These are phyloP conservation scores for Acidiella bohemica DNA, from an alignment of 495 filamentous ascomycete genomes.

Conservation along the genomic window DNA sequence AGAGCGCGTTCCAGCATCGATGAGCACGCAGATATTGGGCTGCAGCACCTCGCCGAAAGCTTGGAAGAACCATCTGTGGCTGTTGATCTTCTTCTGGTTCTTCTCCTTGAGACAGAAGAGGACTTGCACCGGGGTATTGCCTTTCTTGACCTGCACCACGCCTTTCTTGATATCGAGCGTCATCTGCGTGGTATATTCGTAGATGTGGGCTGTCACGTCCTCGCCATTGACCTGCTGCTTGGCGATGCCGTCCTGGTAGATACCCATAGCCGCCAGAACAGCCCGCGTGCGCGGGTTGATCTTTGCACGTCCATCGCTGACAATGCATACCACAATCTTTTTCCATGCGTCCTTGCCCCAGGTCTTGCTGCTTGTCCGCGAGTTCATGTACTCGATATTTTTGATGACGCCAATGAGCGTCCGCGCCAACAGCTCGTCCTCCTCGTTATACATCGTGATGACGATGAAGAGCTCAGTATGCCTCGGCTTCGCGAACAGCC, in stretches of 20 bases:
- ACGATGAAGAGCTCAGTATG: conserved; percentile 97
- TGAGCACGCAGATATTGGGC: conserved; percentile 89
- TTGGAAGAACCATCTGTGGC: conserved; percentile 98
- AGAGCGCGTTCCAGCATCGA: conserved; percentile 92
- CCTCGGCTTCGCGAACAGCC: conserved; percentile 81
- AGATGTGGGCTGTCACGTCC: conserved; percentile 95
- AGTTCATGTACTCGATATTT: conserved; percentile 97
- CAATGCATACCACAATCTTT: conserved; percentile 97
- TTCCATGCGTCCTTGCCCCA: conserved; percentile 99
- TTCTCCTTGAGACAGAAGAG: conserved; percentile 99
- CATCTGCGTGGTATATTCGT: conserved; percentile 97
- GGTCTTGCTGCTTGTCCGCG: conserved; percentile 75
- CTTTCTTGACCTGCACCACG: conserved; percentile 64
- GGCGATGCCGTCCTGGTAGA: conserved; percentile 96
- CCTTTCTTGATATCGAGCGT: conserved; percentile 76
- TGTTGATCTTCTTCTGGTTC: conserved; percentile 99
- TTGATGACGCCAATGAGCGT: conserved; percentile 97
- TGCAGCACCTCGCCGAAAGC: conserved; percentile 87
- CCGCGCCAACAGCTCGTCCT: conserved; percentile 89
- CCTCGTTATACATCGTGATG: conserved; percentile 98
- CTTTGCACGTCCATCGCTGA: conserved; percentile 96
- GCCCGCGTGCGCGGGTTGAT: conserved; percentile 88
- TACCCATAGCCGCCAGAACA: conserved; percentile 81
- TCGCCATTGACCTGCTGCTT: conserved; percentile 97
- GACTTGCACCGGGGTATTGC: conserved; percentile 80